Conservation (phyloP, 2,329 filamentous ascomycete species). For the Alternaria conjuncta region DNA sequence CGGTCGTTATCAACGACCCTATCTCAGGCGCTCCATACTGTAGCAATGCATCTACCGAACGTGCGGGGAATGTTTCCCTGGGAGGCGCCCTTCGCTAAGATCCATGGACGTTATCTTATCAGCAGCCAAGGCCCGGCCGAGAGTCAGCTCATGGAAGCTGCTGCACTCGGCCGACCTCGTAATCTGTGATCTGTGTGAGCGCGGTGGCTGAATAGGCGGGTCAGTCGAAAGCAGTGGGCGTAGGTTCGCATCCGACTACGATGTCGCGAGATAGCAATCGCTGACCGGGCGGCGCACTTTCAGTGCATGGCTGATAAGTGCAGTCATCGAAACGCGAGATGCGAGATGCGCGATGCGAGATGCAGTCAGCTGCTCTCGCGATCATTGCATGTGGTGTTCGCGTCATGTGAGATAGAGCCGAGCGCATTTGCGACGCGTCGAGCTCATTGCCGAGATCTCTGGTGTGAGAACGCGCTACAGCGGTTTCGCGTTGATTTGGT, state of each 20-base stretch:
- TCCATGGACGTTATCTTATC: background rate
- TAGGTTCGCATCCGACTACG: background rate
- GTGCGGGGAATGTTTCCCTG: background rate
- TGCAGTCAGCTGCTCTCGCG: background rate
- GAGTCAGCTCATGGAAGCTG: background rate
- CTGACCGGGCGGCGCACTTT: background rate
- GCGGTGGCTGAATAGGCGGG: background rate
- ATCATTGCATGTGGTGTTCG: background rate
- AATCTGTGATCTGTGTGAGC: background rate
- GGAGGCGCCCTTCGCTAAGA: background rate
- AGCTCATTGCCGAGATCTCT: background rate
- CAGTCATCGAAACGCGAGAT: background rate
- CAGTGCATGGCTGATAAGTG: background rate
- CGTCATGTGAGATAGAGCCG: background rate
- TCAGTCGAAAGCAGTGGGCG: background rate
- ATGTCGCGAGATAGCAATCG: background rate
- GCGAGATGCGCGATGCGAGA: background rate
- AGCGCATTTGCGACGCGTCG: background rate
- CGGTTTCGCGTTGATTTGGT: background rate
- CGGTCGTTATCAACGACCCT: background rate
- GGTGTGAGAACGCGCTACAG: background rate
- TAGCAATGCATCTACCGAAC: background rate
- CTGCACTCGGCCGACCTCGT: background rate
- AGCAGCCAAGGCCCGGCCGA: background rate
- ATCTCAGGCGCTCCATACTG: background rate